Evolutionary conservation across 75 land plant genomes (phyloP), one percentile per base, ranked within the genome.

Genomic region (Cunninghamia lanceolata): DNA sequence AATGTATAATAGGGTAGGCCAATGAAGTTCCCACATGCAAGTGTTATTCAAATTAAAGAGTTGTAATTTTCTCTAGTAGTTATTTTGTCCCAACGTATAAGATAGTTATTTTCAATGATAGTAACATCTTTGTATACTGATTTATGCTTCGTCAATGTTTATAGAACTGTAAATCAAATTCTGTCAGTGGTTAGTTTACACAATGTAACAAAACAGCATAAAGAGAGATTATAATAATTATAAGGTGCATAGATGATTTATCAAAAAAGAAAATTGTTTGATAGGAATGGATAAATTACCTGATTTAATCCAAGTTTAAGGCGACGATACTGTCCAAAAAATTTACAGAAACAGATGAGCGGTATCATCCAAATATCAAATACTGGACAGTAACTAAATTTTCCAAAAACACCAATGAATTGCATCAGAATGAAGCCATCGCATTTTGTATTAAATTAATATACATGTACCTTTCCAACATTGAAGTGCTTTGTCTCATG

Each of bases 401-500:
- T 63, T 63, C 8, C 63, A 86, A 40, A 83, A 76, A 5, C 16
- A 73, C 35, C 21, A 30, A 73, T 9, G 47, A 71, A n/a, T 34
- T 77, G 39, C 80, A 77, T 40, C 28, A 39, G 10, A 77, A 38
- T 38, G 80, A 77, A 77, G 85, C 85, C 25, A 87, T 38, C 11
- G 52, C 28, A 87, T 35, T 38, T 73, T 8, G n/a, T 8, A 53
- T 54, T 50, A 68, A 42, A 7, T 36, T 84, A 46, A 30, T 30
- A 83, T 32, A 30, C 28, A 39, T 84, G 68, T 78, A 98, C 99
- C 95, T 98, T 98, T 81, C 99, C 99, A 91, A 98, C 99, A 92
- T 98, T 98, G 88, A 98, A 98, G 89, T 98, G 99, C 85, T 98
- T 98, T 85, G 99, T 98, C 70, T 98, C 99, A 94, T 98, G 99